Conservation (phyloP, 148 eudicot species). For the Rhododendron mucronatum region DNA sequence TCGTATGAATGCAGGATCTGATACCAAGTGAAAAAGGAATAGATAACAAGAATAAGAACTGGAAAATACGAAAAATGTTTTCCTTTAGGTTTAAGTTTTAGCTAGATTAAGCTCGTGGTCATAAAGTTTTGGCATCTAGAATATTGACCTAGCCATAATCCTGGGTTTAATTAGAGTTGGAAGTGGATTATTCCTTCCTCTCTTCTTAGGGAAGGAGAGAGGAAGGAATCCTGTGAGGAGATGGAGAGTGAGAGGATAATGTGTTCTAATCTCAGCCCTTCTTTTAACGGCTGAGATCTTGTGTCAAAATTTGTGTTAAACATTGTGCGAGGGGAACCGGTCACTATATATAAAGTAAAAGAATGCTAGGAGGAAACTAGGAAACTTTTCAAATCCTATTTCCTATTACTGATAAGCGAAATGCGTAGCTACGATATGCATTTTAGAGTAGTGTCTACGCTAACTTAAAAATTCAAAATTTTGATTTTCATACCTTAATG, state of each 20-base stretch:
- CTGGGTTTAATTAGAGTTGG: neutral
- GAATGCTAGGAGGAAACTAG: neutral
- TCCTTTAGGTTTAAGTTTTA: neutral
- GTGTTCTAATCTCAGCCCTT: too few relatives aligned
- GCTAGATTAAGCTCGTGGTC: neutral
- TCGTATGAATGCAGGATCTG: neutral
- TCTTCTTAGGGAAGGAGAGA: too few relatives aligned
- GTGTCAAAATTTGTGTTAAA: too few relatives aligned
- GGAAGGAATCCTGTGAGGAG: too few relatives aligned
- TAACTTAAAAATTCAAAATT: neutral
- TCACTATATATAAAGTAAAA: neutral
- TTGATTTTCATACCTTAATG: conserved; percentile 34
- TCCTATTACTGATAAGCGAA: neutral
- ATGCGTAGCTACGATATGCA: neutral
- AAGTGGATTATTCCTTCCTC: neutral
- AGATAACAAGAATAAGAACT: neutral
- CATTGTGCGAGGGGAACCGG: too few relatives aligned
- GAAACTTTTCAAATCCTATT: neutral
- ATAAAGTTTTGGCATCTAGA: neutral
- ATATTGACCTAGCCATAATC: neutral
- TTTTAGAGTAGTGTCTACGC: neutral
- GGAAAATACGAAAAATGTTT: neutral
- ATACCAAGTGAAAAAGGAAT: neutral
- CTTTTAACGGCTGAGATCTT: too few relatives aligned
- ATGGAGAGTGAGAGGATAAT: too few relatives aligned